These are phyloP conservation scores for Syzygium jambos DNA, from an alignment of 345 rosid species.

Conservation along the genomic window DNA sequence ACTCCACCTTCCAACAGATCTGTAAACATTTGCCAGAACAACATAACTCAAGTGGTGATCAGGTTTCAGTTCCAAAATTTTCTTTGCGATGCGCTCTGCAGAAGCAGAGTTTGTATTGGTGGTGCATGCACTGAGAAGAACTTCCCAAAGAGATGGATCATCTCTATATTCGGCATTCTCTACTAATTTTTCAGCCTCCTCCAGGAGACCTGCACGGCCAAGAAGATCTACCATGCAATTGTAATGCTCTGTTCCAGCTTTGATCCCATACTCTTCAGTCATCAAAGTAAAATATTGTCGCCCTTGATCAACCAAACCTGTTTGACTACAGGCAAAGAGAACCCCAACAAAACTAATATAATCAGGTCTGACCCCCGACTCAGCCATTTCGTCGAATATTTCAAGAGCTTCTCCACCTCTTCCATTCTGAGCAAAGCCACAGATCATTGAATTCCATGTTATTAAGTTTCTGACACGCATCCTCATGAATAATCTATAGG, in stretches of 20 bases:
- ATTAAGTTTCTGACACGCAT: slow-evolving; percentile 55
- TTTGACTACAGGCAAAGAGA: slow-evolving; percentile 77
- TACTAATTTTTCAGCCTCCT: slow-evolving; percentile 71
- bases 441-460: slow-evolving; percentile 83
- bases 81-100: slow-evolving; percentile 78
- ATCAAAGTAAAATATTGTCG: slow-evolving; percentile 42
- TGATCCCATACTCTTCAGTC: slow-evolving; percentile 40
- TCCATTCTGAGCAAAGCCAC: slow-evolving; percentile 88
- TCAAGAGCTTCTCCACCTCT: slow-evolving; percentile 54
- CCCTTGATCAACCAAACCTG: slow-evolving; percentile 71
- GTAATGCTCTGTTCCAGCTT: slow-evolving; percentile 73
- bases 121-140: slow-evolving; percentile 84
- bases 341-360: slow-evolving; percentile 70
- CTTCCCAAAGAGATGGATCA: slow-evolving; percentile 75
- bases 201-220: slow-evolving; percentile 77
- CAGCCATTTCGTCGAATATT: slow-evolving; percentile 50
- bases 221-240: slow-evolving; percentile 91
- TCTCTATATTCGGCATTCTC: slow-evolving; percentile 50
- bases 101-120: slow-evolving; percentile 25
- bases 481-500: slow-evolving; percentile 32
- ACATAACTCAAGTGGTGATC: slow-evolving; percentile 73
- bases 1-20: slow-evolving; percentile 58
- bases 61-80: slow-evolving; percentile 60
- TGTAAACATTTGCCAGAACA: slow-evolving; percentile 63
- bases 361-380: slow-evolving; percentile 58